These are phyloP conservation scores for Backusella parvicylindrica DNA, from an alignment of 192 early-diverging fungal species.

Conservation along the genomic window DNA sequence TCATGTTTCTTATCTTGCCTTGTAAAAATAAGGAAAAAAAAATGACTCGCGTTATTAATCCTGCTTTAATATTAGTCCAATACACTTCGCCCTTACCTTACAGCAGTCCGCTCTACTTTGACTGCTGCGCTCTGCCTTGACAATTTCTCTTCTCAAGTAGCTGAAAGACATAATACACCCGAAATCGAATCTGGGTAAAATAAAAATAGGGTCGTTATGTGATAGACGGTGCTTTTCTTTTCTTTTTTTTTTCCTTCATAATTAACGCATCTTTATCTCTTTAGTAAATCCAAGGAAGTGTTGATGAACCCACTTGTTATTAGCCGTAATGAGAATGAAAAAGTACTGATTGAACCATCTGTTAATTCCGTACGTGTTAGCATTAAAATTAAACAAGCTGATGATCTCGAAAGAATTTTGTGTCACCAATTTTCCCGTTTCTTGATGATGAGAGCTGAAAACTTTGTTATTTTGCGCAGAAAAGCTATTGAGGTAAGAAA, in stretches of 20 bases:
- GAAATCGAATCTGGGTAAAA: slow-evolving; percentile 90
- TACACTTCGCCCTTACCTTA: slow-evolving; percentile 93
- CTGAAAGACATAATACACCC: slow-evolving; percentile 97
- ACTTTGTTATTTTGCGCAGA: slow-evolving; percentile 89
- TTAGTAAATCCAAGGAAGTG: slow-evolving; percentile 54
- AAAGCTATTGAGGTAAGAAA: slow-evolving; percentile 77
- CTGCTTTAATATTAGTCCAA: slow-evolving; percentile 69
- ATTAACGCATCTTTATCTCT: neutral
- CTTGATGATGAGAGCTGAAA: slow-evolving; percentile 95
- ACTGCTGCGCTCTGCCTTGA: slow-evolving; percentile 95
- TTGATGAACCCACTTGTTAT: slow-evolving; percentile 88
- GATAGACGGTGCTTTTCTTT: too few species aligned
- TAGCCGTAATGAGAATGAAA: slow-evolving; percentile 92
- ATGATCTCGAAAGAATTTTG: slow-evolving; percentile 93
- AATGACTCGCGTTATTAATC: neutral
- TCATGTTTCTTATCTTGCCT: neutral
- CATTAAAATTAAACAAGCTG: slow-evolving; percentile 97
- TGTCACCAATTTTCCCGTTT: slow-evolving; percentile 98
- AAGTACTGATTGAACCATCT: slow-evolving; percentile 87
- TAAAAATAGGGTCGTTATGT: neutral
- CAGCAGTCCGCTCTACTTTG: slow-evolving; percentile 88
- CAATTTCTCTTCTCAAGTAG: slow-evolving; percentile 97
- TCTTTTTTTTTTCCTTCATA: too few species aligned
- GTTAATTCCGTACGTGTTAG: slow-evolving; percentile 93
- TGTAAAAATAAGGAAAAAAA: neutral